phyloP scores from a whole-genome alignment of 2,329 filamentous ascomycete genomes.

The Colletotrichum sidae region DNA sequence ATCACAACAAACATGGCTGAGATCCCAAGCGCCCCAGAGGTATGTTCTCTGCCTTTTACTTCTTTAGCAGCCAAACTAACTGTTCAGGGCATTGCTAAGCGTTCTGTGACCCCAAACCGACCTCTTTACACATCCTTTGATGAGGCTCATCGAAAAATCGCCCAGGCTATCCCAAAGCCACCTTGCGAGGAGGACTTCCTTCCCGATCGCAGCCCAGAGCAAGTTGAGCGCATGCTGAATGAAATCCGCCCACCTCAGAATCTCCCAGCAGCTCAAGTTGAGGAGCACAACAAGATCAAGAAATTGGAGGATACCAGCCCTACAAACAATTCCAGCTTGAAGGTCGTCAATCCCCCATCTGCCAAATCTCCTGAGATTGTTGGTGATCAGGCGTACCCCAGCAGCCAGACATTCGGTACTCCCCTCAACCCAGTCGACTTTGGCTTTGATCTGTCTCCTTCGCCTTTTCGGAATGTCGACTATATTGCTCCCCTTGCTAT shows the following conservation, averaged over 20 bases:
- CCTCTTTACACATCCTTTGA: conserved; percentile 32
- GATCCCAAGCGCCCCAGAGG: conserved; percentile 9
- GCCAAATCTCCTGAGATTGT: too few relatives aligned
- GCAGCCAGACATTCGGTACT: too few relatives aligned
- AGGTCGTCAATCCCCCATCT: background rate
- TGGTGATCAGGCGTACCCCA: too few relatives aligned
- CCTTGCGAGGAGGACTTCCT: conserved; percentile 12
- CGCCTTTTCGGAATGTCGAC: too few relatives aligned
- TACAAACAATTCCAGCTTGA: background rate
- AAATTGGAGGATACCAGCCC: background rate
- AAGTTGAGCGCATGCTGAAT: conserved; percentile 26
- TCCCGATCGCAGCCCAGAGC: conserved; percentile 10
- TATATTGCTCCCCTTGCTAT: background rate
- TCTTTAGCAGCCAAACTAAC: background rate
- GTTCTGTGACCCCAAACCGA: conserved; percentile 34
- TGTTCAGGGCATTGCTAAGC: conserved; percentile 21
- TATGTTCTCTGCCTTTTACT: background rate
- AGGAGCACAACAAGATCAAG: too few relatives aligned
- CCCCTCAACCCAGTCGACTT: too few relatives aligned
- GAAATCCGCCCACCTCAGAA: too few relatives aligned
- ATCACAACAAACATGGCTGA: conserved; percentile 2
- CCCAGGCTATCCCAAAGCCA: conserved; percentile 16
- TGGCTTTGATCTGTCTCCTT: too few relatives aligned
- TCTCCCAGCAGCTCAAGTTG: too few relatives aligned
- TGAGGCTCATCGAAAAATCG: conserved; percentile 35